These are phyloP conservation scores for Fonsecaea erecta DNA, from an alignment of 2,329 filamentous ascomycete species.

Conservation along the genomic window DNA sequence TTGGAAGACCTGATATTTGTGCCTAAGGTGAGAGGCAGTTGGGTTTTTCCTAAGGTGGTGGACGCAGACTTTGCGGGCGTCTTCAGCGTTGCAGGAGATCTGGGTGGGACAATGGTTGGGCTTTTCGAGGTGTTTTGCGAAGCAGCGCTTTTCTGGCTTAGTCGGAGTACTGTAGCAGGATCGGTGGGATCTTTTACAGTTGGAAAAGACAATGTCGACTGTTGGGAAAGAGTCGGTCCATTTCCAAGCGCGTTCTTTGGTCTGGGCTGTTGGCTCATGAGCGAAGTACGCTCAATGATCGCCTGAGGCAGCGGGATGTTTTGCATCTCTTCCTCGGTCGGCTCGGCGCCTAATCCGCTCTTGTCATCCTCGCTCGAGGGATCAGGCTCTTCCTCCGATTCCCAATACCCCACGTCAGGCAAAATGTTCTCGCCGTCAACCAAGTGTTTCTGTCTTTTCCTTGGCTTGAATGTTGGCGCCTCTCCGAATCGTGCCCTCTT, in stretches of 20 bases:
- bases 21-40: conserved; percentile 10
- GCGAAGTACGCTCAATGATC: not conserved
- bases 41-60: conserved; percentile 20
- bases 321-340: conserved; percentile 9
- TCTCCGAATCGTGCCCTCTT: conserved; percentile 32
- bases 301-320: not conserved
- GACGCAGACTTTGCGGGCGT: conserved; percentile 11
- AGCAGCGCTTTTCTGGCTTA: conserved; percentile 68
- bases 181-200: conserved; percentile 78
- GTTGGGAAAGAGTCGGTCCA: conserved; percentile 35
- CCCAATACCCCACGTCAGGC: conserved; percentile 28
- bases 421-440: conserved; percentile 33
- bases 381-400: conserved; percentile 28
- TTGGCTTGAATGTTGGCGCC: conserved; percentile 18
- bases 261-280: not conserved
- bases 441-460: conserved; percentile 32
- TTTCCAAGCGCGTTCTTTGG: conserved; percentile 6
- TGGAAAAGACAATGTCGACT: conserved; percentile 66
- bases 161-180: conserved; percentile 63
- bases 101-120: conserved; percentile 25
- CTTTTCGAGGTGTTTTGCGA: conserved; percentile 51
- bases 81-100: conserved; percentile 10
- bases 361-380: conserved; percentile 13
- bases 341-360: not conserved
- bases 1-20: conserved; percentile 5